Base-by-base conservation (phyloP, 306 rosid species). In the Prosopis cineraria region DNA sequence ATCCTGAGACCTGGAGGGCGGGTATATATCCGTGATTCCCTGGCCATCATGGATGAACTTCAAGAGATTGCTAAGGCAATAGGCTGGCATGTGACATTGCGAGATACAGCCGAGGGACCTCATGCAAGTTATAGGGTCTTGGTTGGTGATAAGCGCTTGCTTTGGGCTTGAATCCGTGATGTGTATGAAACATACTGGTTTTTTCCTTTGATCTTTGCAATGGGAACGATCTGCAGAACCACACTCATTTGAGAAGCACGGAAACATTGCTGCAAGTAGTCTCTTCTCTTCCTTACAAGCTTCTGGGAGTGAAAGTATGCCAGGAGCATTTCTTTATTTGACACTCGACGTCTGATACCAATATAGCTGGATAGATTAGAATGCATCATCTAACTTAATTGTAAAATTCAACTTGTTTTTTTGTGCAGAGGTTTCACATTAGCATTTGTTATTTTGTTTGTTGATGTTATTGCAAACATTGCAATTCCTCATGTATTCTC, bases 71-170 rank as follows among this genome's bases (percentile, higher is more conserved):
- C 84, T 64, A 87, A 82, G 60, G 98, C 98, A 30, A 90, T 95
- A 85, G 99, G 98, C 30, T 95, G 99, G 99, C 89, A 48, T 3
- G 41, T 88, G 16, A 39, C 58, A 68, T 20, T 95, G 59, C 88
- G 97, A 10, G 97, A 95, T 66, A 93, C 99, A 22, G 50, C 91
- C 1, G 99, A 93, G 86, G 99, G 99, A 19, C 96, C 98, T 66
- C 89, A 91, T 74, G 96, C 97, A 31, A 93, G 98, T 81, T 90
- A 90, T 73, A 89, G 91, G 84, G 70, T 95, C 78, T 78, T 92
- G 84, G 78, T 82, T n/a, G 93, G 91, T 73, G 99, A 91, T 4
- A 95, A 95, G 84, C 93, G 80, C 83, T 91, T 91, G 9, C 66
- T 91, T 73, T 87, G 85, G 10, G 73, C 87, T 20, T 87, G 92